A percentile compares a stretch with the other conserved stretches of the same genome.
phyloP scores from a whole-genome alignment of 2,329 filamentous ascomycete genomes.

The Diaporthe vaccinii region DNA sequence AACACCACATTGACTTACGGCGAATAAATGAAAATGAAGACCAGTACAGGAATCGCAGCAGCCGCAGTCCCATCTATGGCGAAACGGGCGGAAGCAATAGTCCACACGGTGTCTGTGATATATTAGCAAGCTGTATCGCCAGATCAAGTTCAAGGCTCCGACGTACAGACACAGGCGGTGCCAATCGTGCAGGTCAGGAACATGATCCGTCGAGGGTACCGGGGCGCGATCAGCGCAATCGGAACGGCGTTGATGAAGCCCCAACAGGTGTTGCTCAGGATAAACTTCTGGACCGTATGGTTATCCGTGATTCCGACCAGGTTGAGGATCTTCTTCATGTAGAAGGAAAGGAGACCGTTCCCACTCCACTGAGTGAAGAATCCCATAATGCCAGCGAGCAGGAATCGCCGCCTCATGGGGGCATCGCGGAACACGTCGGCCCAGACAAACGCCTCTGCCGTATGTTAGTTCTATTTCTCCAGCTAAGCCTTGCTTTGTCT shows the following conservation, averaged over 20 bases:
- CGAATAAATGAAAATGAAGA: slow-evolving; percentile 59
- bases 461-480: background rate
- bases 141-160: background rate
- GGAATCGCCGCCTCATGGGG: slow-evolving; percentile 52
- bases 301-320: slow-evolving; percentile 55
- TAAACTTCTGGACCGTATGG: slow-evolving; percentile 53
- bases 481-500: background rate
- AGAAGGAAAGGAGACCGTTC: slow-evolving; percentile 55
- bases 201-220: slow-evolving; percentile 51
- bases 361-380: slow-evolving; percentile 58
- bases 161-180: slow-evolving; percentile 34
- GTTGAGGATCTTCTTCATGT: slow-evolving; percentile 57
- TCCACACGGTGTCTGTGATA: slow-evolving; percentile 13
- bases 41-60: slow-evolving; percentile 54
- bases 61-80: slow-evolving; percentile 44
- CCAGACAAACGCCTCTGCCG: slow-evolving; percentile 35
- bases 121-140: background rate
- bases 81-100: slow-evolving; percentile 53
- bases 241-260: slow-evolving; percentile 53
- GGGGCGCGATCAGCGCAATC: slow-evolving; percentile 53
- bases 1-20: slow-evolving; percentile 44
- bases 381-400: slow-evolving; percentile 52
- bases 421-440: slow-evolving; percentile 51
- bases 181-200: slow-evolving; percentile 53
- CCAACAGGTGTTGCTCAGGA: slow-evolving; percentile 55